Evolutionary conservation across 768 basidiomycete species (phyloP), one percentile per base, ranked within the genome.

Genomic region (Candolleomyces aberdarensis): DNA sequence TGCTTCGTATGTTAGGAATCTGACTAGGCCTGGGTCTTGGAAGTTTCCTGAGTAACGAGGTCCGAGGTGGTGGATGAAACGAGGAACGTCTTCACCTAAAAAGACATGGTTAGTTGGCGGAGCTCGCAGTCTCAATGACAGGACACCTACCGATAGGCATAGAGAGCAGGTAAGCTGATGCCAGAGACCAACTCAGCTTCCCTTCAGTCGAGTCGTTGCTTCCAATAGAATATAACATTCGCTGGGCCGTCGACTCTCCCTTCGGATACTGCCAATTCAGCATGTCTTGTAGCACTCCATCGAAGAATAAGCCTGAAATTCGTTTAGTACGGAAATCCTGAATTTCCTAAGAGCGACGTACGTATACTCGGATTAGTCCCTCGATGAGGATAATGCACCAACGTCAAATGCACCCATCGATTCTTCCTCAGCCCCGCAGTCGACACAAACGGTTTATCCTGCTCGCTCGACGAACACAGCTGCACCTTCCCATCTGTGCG

Each of bases 1-100:
- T 0, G 90, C 89, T 64, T 92, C 89, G 70, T 94, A 95, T 0
- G 92, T 95, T 52, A 94, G 74, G 70, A 93, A 93, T 49, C 83
- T 86, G 64, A 85, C 76, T 40, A 94, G 79, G 3, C 81, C 70
- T 8, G 79, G 80, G 52, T 92, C 89, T 69, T 92, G 92, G 71
- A 93, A 92, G 48, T 85, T 86, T 20, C 85, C 87, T 1, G 78
- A 77, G 62, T 94, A 94, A 48, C 87, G 83, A 9, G 92, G 92
- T 3, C 92, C 89, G 11, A 95, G 83, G 65, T 92, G 89, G 67
- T 94, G 88, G 40, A 92, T 81, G 49, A 94, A 80, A 14, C 89
- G 82, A 6, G 86, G 85, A 5, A 92, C 70, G 61, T 91, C 89
- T 56, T 92, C 87, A 14, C 78, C 90, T 90, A 54, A 20, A 10